These are phyloP conservation scores for Proteromonas lacertae DNA, from an alignment of 352 stramenopile genomes.

Conservation along the genomic window DNA sequence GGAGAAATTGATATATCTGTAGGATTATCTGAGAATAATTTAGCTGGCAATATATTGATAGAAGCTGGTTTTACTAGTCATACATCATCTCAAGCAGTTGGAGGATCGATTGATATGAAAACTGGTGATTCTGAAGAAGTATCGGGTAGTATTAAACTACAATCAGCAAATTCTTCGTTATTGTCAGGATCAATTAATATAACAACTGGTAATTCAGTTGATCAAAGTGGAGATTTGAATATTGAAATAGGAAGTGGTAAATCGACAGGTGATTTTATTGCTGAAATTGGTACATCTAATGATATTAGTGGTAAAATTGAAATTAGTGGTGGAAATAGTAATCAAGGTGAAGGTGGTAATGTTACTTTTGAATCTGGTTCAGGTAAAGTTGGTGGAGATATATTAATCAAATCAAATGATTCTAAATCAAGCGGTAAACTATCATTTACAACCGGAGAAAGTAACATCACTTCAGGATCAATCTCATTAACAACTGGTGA, in stretches of 20 bases:
- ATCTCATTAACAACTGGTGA: slow-evolving; percentile 2
- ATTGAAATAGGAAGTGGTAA: too few species aligned
- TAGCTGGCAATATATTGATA: not conserved
- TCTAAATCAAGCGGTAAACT: not conserved
- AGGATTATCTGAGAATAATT: not conserved
- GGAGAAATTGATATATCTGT: not conserved
- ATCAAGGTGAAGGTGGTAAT: slow-evolving; percentile 1
- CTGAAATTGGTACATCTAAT: too few species aligned
- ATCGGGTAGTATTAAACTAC: not conserved
- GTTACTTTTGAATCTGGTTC: slow-evolving; percentile 3
- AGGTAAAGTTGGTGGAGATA: not conserved
- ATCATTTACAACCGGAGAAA: not conserved
- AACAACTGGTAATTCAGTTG: not conserved
- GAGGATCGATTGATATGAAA: too few species aligned
- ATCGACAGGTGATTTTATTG: too few species aligned
- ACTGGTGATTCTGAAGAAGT: too few species aligned
- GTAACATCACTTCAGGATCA: not conserved
- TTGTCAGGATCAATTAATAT: not conserved
- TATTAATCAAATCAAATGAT: not conserved
- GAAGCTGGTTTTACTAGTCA: not conserved
- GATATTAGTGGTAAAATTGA: not conserved
- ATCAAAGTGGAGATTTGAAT: too few species aligned
- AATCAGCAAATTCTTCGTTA: not conserved
- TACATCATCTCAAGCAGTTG: not conserved
- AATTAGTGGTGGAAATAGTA: not conserved